phyloP scores from a whole-genome alignment of 306 rosid genomes.

The Cucurbita maxima region DNA sequence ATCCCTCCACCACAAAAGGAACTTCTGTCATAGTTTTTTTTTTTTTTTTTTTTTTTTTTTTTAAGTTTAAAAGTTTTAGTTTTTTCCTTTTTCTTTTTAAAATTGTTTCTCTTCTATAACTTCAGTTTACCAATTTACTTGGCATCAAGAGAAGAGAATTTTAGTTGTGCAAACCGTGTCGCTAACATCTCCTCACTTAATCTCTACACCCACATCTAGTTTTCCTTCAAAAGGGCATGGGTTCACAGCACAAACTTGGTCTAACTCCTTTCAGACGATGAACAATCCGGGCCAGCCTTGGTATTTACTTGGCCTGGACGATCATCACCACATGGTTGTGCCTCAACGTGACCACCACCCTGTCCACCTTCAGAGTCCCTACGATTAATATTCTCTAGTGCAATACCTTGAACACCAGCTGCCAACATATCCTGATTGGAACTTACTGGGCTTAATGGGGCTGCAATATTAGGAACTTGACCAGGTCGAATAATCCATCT shows the following conservation, averaged over 20 bases:
- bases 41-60: not conserved
- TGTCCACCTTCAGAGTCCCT: slow-evolving; percentile 7
- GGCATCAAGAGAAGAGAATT: slow-evolving; percentile 4
- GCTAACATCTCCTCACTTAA: not conserved
- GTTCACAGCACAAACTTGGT: slow-evolving; percentile 6
- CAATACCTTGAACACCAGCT: slow-evolving; percentile 27
- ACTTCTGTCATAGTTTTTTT: not conserved
- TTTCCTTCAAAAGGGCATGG: slow-evolving; percentile 5
- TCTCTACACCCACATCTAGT: slow-evolving; percentile 1
- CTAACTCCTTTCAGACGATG: slow-evolving; percentile 40
- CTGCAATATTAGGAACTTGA: slow-evolving; percentile 21
- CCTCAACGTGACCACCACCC: slow-evolving; percentile 12
- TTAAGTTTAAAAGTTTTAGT: not conserved
- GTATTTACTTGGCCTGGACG: not conserved
- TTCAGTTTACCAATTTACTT: not conserved
- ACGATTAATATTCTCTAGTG: slow-evolving; percentile 20
- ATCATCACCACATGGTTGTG: slow-evolving; percentile 17
- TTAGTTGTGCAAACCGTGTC: not conserved
- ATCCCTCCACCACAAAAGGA: slow-evolving; percentile 3
- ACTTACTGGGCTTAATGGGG: slow-evolving; percentile 18
- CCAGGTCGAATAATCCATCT: slow-evolving; percentile 52
- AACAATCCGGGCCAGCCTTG: slow-evolving; percentile 24
- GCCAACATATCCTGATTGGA: slow-evolving; percentile 29
- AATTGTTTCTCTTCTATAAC: not conserved
- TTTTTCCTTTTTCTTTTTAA: not conserved